Base-by-base conservation (phyloP, 345 rosid species). In the Trapa bicornis region DNA sequence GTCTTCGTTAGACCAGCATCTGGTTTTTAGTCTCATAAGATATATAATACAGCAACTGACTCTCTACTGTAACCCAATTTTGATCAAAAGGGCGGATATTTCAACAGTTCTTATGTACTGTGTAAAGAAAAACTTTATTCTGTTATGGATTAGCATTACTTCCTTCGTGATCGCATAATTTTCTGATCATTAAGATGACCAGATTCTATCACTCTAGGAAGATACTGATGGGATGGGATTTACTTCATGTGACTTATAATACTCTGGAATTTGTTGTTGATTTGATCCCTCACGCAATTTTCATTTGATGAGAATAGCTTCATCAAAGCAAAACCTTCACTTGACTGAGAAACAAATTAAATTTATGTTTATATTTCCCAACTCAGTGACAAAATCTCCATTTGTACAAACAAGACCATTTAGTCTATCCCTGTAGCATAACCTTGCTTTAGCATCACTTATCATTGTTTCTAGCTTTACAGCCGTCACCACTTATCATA, bases 1-100 rank as follows among this genome's bases (percentile, higher is more conserved):
- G 65, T 67, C 15, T 79, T 82, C 70, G 64, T 77, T 69, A 45
- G 72, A n/a, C 57, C 73, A 66, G 72, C 76, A 35, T 35, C 37
- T 58, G 35, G 63, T 35, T 58, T 58, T 6, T 58, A 58, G 38
- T 35, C 63, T 29, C 36, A 33, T 32, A 35, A 32, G 63, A 4
- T 4, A 35, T 11, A 5, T 58, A 58, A 58, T 58, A 10, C 4
- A 58, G 38, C 32, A 38, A 58, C 60, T n/a, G 35, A n/a, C 33
- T 35, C 9, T 22, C 29, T 22, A 22, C 29, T 54, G 60, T 54
- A 29, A 58, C 37, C 37, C 38, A 35, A 58, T 35, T 58, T 58
- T 33, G 63, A 58, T 29, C 63, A 58, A 35, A 58, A 6, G 35
- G 32, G 38, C 35, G 63, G 32, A 58, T 32, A 54, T 35, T 54